Evolutionary conservation across 2,329 filamentous ascomycete genomes (phyloP), one percentile per base, ranked within the genome.

Genomic region (Aureobasidium sp.): DNA sequence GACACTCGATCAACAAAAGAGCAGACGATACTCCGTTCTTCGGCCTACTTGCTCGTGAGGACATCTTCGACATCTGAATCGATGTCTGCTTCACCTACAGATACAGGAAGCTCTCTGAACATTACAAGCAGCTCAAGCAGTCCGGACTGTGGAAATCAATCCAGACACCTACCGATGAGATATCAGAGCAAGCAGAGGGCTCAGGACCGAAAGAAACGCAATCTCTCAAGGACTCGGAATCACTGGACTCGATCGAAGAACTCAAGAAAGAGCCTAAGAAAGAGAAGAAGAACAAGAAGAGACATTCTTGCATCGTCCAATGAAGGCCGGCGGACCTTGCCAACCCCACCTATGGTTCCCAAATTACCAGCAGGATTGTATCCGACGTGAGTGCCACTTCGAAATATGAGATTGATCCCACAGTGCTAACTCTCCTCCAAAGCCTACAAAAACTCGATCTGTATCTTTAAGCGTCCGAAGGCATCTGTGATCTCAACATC

Each of bases 401-500:
- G 6, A 22, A 11, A 44, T 14, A 24, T 19, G 5, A 15, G 5
- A 24, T 24, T 14, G 40, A 24, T 22, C 19, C 2, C 19, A 12
- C 11, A 24, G 22, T 44, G 14, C 40, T 44, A 17, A 44, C 7
- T 4, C 19, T 24, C 8, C 15, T 19, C 40, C 14, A 17, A 24
- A 44, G 40, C 40, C n/a, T 22, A 22, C 4, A 4, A 12, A 5
- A 44, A 14, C 19, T 8, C 11, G 5, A 44, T 7, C 67, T 68
- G 2, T 77, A 71, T 60, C 72, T 69, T 1, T 73, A 9, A 11
- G 31, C 9, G 31, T 70, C 33, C 69, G 64, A 75, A 74, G 31
- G 11, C 31, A 33, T 33, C 9, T 33, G 2, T 33, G 31, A 33
- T 33, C 31, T 33, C 31, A 33, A 11, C 31, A 33, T 33, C 31